Evolutionary conservation across 192 early-diverging fungal species (phyloP), one percentile per base, ranked within the genome.

Genomic region (Mycoemilia scoparia): DNA sequence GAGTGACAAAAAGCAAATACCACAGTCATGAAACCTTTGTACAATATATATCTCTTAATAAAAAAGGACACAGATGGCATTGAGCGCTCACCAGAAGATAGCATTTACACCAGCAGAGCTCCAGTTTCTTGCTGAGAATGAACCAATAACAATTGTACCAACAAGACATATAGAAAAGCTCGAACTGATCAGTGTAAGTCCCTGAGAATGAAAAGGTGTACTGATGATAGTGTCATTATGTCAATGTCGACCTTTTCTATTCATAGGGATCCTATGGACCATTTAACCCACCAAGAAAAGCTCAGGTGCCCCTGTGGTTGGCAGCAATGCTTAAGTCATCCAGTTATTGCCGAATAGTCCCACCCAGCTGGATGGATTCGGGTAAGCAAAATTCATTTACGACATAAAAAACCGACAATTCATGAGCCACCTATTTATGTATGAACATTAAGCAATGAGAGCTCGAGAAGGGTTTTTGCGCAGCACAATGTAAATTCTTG

Each of bases 271-370:
- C 67, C 2, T 65, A 72, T 40, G 80, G 82, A 3, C 73, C 82
- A 1, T 79, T 95, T 41, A 67, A 73, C 19, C 89, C 89, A 9
- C 78, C 85, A n/a, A 55, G 71, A 7, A 67, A 67, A 36, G 60
- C 67, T 14, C 40, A 64, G 43, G 87, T 89, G 0, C 87, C 85
- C 20, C 52, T 91, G 13, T 95, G 89, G 89, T 69, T 95, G 24
- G 87, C 87, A 6, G 38, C 84, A 12, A 57, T 69, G 21, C 56
- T 95, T 38, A 90, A 91, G 44, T 70, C 70, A 44, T 73, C 80
- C 21, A 70, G 80, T 37, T 76, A 79, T 28, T 87, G 85, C 51
- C 70, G 63, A 8, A 84, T 95, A 8, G 56, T 72, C 11, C 66
- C 77, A 6, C 89, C 89, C 26, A 40, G 47, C 7, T 95, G 89